A percentile compares a stretch with the other conserved stretches of the same genome.
Evolutionary conservation across 208 protist species (phyloP).

Genomic region (Angomonas deanei): DNA sequence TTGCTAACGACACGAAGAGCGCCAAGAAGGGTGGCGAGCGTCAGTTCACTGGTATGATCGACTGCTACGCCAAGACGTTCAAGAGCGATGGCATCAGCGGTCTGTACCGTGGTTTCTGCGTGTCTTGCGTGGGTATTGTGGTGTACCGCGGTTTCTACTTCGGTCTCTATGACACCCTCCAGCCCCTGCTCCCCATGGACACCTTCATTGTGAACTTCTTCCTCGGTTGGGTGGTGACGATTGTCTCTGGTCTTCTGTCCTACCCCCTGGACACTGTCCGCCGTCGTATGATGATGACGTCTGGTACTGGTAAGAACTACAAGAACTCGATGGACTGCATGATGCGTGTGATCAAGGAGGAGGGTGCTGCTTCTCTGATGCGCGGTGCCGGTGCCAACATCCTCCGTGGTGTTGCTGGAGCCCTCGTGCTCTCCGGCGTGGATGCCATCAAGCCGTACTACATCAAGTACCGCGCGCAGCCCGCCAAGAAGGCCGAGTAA

Average conservation of each 20-base stretch:
- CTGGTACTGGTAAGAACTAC: conserved; percentile 57
- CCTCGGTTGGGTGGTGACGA: conserved; percentile 65
- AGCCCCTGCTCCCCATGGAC: conserved; percentile 55
- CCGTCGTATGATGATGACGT: conserved; percentile 95
- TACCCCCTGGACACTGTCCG: conserved; percentile 98
- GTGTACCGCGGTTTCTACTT: conserved; percentile 97
- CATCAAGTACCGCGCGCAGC: conserved; percentile 38
- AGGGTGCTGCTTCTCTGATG: conserved; percentile 46
- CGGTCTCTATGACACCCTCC: conserved; percentile 91
- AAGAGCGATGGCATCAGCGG: conserved; percentile 59
- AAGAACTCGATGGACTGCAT: conserved; percentile 67
- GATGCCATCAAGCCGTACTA: conserved; percentile 82
- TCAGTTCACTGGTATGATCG: conserved; percentile 93
- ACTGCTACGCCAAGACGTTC: conserved; percentile 91
- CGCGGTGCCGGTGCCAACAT: conserved; percentile 69
- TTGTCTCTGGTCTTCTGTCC: conserved; percentile 58
- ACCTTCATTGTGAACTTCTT: conserved; percentile 68
- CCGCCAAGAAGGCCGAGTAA: conserved; percentile 22
- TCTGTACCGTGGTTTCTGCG: conserved; percentile 95
- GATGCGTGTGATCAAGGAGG: conserved; percentile 43
- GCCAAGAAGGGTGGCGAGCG: neutral
- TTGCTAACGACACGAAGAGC: no score
- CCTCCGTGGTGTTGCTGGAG: conserved; percentile 68
- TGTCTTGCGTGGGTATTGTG: conserved; percentile 94
- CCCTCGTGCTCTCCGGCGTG: conserved; percentile 67